These are phyloP conservation scores for Coemansia brasiliensis DNA, from an alignment of 192 early-diverging fungal genomes.

Conservation along the genomic window DNA sequence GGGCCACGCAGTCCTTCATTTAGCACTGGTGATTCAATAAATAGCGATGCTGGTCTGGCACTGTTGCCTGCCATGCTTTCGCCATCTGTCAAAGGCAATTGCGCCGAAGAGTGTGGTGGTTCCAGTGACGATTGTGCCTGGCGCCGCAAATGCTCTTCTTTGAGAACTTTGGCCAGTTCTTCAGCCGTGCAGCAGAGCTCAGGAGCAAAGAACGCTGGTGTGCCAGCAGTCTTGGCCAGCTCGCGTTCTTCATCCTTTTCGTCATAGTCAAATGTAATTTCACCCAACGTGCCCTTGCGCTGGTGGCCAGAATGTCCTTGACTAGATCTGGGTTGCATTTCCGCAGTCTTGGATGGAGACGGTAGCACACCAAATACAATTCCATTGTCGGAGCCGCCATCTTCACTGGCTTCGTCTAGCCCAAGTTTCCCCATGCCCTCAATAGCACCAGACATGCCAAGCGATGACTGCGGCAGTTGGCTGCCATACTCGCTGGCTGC, in stretches of 20 bases:
- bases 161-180: conserved; percentile 43
- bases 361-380: conserved; percentile 43
- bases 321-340: neutral
- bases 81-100: neutral
- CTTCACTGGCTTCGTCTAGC: conserved; percentile 17
- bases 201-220: conserved; percentile 97
- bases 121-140: neutral
- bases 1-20: neutral
- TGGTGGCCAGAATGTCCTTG: conserved; percentile 5
- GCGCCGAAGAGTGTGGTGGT: neutral
- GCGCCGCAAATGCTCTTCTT: conserved; percentile 15
- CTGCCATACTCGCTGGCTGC: conserved; percentile 45
- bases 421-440: neutral
- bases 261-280: conserved; percentile 47
- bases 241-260: conserved; percentile 73
- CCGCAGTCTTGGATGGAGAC: neutral
- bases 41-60: conserved; percentile 31
- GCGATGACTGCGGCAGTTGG: neutral
- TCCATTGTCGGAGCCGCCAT: conserved; percentile 29
- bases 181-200: conserved; percentile 81
- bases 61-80: conserved; percentile 1
- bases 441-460: neutral
- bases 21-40: conserved; percentile 17
- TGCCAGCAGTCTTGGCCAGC: conserved; percentile 91
- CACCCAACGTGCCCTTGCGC: conserved; percentile 40